Conservation (phyloP, 306 rosid genomes). For the Casuarina glauca region DNA sequence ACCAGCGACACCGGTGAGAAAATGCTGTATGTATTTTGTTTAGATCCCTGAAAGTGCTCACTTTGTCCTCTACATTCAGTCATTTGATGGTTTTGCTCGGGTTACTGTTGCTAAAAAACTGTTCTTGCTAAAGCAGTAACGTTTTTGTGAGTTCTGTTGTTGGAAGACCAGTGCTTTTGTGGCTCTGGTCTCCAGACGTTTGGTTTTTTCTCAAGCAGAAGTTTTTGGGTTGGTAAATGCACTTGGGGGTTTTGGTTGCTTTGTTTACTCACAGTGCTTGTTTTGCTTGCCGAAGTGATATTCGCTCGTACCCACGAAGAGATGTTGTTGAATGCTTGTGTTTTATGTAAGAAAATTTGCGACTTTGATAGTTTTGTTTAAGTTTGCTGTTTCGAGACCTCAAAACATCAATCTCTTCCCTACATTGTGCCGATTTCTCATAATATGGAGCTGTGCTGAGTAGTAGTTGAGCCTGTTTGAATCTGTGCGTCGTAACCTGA, state of each 20-base stretch:
- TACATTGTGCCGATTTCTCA: slow-evolving; percentile 18
- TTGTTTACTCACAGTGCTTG: slow-evolving; percentile 23
- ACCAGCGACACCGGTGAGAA: slow-evolving; percentile 42
- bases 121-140: slow-evolving; percentile 35
- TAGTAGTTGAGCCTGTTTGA: slow-evolving; percentile 12
- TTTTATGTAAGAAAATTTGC: slow-evolving; percentile 21
- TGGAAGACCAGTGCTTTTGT: slow-evolving; percentile 24
- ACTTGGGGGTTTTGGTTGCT: slow-evolving; percentile 5
- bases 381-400: slow-evolving; percentile 25
- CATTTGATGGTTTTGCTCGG: slow-evolving; percentile 37
- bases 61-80: slow-evolving; percentile 26
- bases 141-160: slow-evolving; percentile 9
- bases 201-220: slow-evolving; percentile 23
- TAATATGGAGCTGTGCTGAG: slow-evolving; percentile 11
- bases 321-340: slow-evolving; percentile 11
- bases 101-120: slow-evolving; percentile 19
- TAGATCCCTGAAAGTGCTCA: slow-evolving; percentile 48
- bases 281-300: slow-evolving; percentile 30
- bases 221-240: slow-evolving; percentile 20
- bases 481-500: slow-evolving; percentile 23
- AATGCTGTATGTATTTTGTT: slow-evolving; percentile 31
- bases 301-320: slow-evolving; percentile 26
- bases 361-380: slow-evolving; percentile 18
- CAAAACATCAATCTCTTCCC: background rate
- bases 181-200: slow-evolving; percentile 26